Percentiles rank a stretch among this genome's conserved stretches.
Conservation (phyloP, 345 rosid genomes). For the Brassica cretica region DNA sequence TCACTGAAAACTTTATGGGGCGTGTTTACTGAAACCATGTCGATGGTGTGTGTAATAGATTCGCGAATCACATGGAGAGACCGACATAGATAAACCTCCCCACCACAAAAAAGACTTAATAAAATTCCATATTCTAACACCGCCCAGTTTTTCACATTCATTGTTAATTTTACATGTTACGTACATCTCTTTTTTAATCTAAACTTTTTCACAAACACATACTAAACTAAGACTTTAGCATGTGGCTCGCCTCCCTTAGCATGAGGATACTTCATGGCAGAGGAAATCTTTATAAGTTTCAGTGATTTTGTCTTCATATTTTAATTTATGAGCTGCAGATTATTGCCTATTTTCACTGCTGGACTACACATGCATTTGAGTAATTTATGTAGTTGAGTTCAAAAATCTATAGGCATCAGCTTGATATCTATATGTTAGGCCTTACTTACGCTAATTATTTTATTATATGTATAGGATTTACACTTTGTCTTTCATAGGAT, state of each 20-base stretch:
- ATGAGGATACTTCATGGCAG: constrained; percentile 30
- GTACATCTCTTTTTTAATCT: neutral
- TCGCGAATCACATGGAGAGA: constrained; percentile 58
- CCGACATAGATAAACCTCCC: constrained; percentile 27
- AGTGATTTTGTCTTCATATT: neutral
- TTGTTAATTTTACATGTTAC: constrained; percentile 17
- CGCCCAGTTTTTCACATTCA: constrained; percentile 21
- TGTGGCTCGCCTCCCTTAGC: constrained; percentile 24
- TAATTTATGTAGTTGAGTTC: neutral
- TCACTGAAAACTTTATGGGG: constrained; percentile 45
- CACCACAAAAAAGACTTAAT: constrained; percentile 6
- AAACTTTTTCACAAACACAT: neutral
- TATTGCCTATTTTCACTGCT: constrained; percentile 3
- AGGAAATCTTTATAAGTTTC: constrained; percentile 30
- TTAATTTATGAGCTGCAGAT: neutral
- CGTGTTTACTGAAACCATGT: constrained; percentile 38
- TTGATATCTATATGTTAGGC: neutral
- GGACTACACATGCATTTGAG: constrained; percentile 7
- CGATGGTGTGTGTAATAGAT: constrained; percentile 40
- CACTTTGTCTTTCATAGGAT: neutral
- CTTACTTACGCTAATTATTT: neutral
- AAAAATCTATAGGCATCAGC: neutral
- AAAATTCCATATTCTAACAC: neutral
- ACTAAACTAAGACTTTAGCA: constrained; percentile 7
- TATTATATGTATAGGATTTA: neutral